Evolutionary conservation across 768 basidiomycete species (phyloP).

Genomic region (Pisolithus sp.): DNA sequence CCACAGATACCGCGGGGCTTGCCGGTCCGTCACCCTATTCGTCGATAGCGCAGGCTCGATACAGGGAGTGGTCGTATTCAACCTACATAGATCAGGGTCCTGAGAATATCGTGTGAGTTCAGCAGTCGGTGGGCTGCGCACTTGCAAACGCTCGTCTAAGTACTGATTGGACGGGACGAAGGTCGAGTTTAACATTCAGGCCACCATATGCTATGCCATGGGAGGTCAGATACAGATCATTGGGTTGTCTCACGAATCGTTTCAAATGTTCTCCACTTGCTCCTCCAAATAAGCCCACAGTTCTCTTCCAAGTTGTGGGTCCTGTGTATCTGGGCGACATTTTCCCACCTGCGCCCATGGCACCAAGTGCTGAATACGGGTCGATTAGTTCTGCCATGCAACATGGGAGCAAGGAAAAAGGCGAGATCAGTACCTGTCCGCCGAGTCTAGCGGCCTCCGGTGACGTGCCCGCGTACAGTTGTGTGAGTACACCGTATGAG

Average conservation of each 20-base stretch:
- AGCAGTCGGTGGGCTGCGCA: too few relatives aligned
- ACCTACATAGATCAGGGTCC: constrained; percentile 11
- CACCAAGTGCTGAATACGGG: constrained; percentile 34
- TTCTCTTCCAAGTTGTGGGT: constrained; percentile 29
- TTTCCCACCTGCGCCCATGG: constrained; percentile 41
- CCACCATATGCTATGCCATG: too few relatives aligned
- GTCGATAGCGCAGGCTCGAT: background rate
- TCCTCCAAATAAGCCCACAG: constrained; percentile 45
- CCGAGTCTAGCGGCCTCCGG: constrained; percentile 34
- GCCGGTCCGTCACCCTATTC: background rate
- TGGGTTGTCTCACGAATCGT: too few relatives aligned
- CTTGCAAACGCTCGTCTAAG: too few relatives aligned
- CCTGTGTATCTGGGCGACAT: constrained; percentile 24
- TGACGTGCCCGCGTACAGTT: constrained; percentile 44
- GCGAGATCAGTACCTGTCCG: constrained; percentile 34
- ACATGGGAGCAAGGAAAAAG: background rate
- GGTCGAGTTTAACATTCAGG: too few relatives aligned
- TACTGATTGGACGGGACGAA: too few relatives aligned
- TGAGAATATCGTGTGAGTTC: too few relatives aligned
- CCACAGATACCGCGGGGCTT: background rate
- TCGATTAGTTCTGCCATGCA: background rate
- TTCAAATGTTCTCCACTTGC: constrained; percentile 27
- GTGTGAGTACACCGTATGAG: constrained; percentile 40
- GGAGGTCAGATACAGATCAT: too few relatives aligned
- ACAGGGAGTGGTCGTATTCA: background rate